Evolutionary conservation across 176 grass and related monocot genomes (phyloP), one percentile per base, ranked within the genome.

Genomic region (Triticum turgidum): DNA sequence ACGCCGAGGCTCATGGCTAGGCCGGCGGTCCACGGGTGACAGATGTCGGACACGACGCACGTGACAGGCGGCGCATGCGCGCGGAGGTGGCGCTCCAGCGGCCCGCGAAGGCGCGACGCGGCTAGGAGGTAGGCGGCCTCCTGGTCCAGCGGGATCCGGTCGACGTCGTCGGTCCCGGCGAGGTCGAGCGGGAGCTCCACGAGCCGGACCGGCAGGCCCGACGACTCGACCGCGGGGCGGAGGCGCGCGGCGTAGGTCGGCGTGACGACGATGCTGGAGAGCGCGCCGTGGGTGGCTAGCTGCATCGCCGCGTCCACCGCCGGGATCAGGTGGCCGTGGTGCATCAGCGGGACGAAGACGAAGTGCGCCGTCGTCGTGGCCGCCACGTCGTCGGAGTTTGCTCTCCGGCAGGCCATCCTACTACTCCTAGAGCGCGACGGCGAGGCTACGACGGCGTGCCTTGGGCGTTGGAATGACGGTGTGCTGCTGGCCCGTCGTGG

Each of bases 321-420:
- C 0, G 92, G 92, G 51, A 92, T 94, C 4, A 94, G 54, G 58
- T 94, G 92, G 11, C 92, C 92, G 69, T 91, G 80, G 30, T 73
- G 54, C 63, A 83, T 72, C 32, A 91, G 71, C 69, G 87, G 92
- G 22, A 94, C 84, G 67, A 94, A 82, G 30, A 92, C 80, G 38
- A 92, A 94, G 87, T 94, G 89, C 82, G 87, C 44, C 11, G 56
- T 21, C 6, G 39, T 41, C 2, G 39, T 41, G 39, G 44, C 10
- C 44, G 1, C 39, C 39, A 7, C 54, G 6, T 20, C 17, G 7
- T 61, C 58, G 7, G 58, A 22, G 58, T 5, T 61, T 5, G 58
- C 20, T 9, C 7, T 0, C 20, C 58, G 21, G 59, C 58, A 61
- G 18, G 52, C 52, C 52, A 58, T 58, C 52, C 11, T 11, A 0